Evolutionary conservation across 139 green algal genomes (phyloP), one percentile per base, ranked within the genome.

Genomic region (Choricystis sp.): DNA sequence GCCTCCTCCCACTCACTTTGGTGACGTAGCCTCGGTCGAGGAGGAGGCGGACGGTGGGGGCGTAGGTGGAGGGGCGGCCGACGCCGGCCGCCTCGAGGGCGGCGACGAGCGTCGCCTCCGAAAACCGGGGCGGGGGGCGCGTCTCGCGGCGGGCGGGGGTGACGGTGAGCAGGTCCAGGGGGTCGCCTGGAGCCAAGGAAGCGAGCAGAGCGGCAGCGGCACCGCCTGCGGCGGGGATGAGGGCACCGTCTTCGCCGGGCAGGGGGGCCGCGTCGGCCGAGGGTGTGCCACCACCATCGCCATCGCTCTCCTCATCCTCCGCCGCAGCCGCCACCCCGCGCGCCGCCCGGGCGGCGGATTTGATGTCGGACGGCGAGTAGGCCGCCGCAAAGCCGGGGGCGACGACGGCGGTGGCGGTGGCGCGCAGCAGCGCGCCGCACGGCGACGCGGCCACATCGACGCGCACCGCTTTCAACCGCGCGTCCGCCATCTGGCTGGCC

Each of bases 11-110:
- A 14, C 57, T 61, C 60, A 83, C 70, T 28, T 71, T 75, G 19
- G 55, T 24, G 22, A 91, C 76, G 73, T 95, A 95, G 1, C 71
- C 75, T 23, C 86, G 69, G 19, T 65, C 63, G 76, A 87, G 74
- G 56, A 96, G 79, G 65, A 91, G 55, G n/a, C 66, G 58, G 19
- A 96, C 68, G 60, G 79, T 92, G 49, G 83, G 65, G 1, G 88
- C 89, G 66, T 96, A 98, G 3, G 91, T 98, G 48, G 86, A 94
- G 57, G 91, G 91, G 9, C 91, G 72, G 0, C 91, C 91, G 16
- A 98, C 90, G 40, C 90, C 90, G 19, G 64, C 57, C 70, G 90
- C 83, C 75, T 98, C 90, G 65, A 98, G 61, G 2, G 64, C 66
- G 70, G 84, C 86, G 29, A 96, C 81, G 28, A 94, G 72, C 28